phyloP scores from a whole-genome alignment of 2,329 filamentous ascomycete species.

The Botrytis hyacinthi region DNA sequence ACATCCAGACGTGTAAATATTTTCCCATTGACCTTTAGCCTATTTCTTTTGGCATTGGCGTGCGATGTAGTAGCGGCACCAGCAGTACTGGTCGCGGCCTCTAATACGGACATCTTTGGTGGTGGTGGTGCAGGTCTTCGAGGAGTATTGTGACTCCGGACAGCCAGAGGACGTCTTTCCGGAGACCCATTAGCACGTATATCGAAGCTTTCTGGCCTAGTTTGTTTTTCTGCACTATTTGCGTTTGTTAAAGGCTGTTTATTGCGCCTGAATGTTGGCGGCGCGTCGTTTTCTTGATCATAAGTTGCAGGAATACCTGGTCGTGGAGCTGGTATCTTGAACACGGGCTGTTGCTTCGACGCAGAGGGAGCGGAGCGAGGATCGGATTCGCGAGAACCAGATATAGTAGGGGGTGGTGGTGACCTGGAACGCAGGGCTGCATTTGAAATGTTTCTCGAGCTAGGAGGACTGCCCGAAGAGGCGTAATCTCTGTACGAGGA shows the following conservation, averaged over 20 bases:
- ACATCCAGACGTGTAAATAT: conserved; percentile 86
- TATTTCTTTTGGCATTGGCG: conserved; percentile 67
- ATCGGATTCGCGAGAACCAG: conserved; percentile 35
- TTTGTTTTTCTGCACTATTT: conserved; percentile 47
- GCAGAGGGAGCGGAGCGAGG: conserved; percentile 43
- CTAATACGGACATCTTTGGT: conserved; percentile 95
- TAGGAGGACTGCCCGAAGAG: conserved; percentile 60
- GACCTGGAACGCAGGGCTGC: conserved; percentile 36
- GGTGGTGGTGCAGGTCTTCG: conserved; percentile 72
- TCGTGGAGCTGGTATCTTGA: conserved; percentile 56
- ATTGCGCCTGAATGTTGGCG: conserved; percentile 61
- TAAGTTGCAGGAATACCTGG: conserved; percentile 59
- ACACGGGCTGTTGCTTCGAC: conserved; percentile 50
- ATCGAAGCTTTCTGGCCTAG: conserved; percentile 50
- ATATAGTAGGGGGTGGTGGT: conserved; percentile 33
- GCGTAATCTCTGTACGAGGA: conserved; percentile 36
- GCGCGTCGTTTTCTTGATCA: conserved; percentile 84
- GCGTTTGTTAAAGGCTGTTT: conserved; percentile 34
- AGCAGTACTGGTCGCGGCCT: conserved; percentile 80
- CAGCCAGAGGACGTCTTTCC: conserved; percentile 54
- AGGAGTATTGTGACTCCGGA: conserved; percentile 66
- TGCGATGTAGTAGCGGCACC: conserved; percentile 76
- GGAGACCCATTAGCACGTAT: conserved; percentile 47
- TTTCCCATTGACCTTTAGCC: conserved; percentile 86
- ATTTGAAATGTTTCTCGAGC: conserved; percentile 41